Evolutionary conservation across 2,329 filamentous ascomycete genomes (phyloP), one percentile per base, ranked within the genome.

Genomic region (Fusarium dlaminii): DNA sequence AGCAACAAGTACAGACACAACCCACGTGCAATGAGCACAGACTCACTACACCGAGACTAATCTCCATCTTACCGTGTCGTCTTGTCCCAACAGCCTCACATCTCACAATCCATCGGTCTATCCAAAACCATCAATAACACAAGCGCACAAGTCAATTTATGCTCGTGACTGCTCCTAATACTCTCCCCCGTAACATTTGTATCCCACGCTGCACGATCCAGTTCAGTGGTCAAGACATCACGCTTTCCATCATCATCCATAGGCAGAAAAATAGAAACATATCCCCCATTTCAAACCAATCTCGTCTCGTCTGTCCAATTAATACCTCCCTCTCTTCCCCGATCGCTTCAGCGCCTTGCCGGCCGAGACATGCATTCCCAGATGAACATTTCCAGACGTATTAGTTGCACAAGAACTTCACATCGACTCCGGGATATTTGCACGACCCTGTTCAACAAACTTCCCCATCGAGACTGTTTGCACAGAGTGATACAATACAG

Each of bases 301-400:
- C 64, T 78, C 77, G 77, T 75, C 63, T 78, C 59, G 32, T 39
- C 40, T 59, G 49, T 29, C 76, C 76, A 78, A 76, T 78, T 58
- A 63, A 72, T 51, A 43, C n/a, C 20, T 39, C 46, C 17, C 32
- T 32, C 32, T 48, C 43, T 42, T 55, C 56, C 42, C 57, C 59
- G 56, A 63, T 71, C 66, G 74, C 76, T 71, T 75, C 75, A 61
- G 75, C 32, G 37, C 37, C 61, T 58, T 68, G 36, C 68, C 76
- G 66, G 58, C 77, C 72, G 75, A 76, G 75, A 78, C 76, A 78
- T 73, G 52, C 68, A 59, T 71, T 34, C 52, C 32, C 39, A 66
- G 58, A 66, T 49, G 36, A 52, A 71, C 52, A 56, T 52, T 67
- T 61, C 51, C 63, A 48, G 55, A 61, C 39, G 13, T 40, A 22